These are phyloP conservation scores for Phlebopus sp. DNA, from an alignment of 1,284 basidiomycete species.

Conservation along the genomic window DNA sequence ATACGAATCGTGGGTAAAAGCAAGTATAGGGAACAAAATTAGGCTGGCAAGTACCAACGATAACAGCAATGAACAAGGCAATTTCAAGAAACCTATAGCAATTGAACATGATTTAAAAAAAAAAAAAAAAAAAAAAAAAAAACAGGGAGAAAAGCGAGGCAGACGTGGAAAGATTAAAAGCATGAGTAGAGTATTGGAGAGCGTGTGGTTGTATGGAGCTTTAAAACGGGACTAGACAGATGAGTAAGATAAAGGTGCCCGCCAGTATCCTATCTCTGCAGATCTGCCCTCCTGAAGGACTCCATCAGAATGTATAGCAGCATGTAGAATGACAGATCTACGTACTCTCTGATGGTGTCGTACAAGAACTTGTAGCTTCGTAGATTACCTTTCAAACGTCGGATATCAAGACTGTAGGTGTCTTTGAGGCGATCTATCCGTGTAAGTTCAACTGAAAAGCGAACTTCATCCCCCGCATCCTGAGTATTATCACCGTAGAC, in stretches of 20 bases:
- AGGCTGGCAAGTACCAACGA: slow-evolving; percentile 13
- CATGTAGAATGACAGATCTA: slow-evolving; percentile 23
- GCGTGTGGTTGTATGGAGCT: slow-evolving; percentile 10
- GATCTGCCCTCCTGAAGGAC: slow-evolving; percentile 41
- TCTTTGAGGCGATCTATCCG: slow-evolving; percentile 83
- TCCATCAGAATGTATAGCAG: slow-evolving; percentile 14
- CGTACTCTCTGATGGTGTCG: slow-evolving; percentile 84
- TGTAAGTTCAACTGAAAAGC: slow-evolving; percentile 90
- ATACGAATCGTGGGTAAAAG: neutral
- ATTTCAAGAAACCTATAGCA: slow-evolving; percentile 23
- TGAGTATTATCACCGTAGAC: slow-evolving; percentile 75
- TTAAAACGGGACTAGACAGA: slow-evolving; percentile 2
- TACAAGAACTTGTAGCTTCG: slow-evolving; percentile 95
- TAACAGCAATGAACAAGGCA: slow-evolving; percentile 19
- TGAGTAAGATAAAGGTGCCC: slow-evolving; percentile 21
- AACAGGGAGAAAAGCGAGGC: neutral
- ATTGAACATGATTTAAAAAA: slow-evolving; percentile 9
- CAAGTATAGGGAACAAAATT: slow-evolving; percentile 6
- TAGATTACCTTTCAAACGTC: slow-evolving; percentile 87
- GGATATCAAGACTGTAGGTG: slow-evolving; percentile 86
- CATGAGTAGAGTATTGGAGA: slow-evolving; percentile 29
- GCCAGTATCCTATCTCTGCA: slow-evolving; percentile 38
- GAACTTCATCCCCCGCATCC: slow-evolving; percentile 90
- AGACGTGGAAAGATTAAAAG: slow-evolving; percentile 19
- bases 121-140: too few relatives aligned